phyloP scores from a whole-genome alignment of 805 yeast genomes.

The Isabelozyma rhagii region DNA sequence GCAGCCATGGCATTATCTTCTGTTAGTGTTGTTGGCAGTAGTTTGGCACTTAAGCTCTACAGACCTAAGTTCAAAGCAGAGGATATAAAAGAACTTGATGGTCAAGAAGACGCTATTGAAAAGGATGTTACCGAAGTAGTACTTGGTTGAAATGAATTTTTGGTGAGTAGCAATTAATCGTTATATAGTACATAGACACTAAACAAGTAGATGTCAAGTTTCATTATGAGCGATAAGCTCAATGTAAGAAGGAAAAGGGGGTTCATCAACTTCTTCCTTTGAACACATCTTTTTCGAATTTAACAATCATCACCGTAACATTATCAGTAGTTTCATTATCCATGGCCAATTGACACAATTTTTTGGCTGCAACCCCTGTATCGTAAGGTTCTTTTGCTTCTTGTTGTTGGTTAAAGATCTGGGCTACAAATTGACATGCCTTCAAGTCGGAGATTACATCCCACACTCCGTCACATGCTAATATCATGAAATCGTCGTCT shows the following conservation, averaged over 20 bases:
- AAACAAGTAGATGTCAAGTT: background rate
- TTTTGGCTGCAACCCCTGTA: conserved; percentile 65
- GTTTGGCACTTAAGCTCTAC: conserved; percentile 49
- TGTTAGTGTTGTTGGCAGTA: conserved; percentile 55
- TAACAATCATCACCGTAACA: conserved; percentile 87
- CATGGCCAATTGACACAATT: conserved; percentile 70
- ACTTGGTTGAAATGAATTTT: background rate
- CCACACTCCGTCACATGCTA: conserved; percentile 98
- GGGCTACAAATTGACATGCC: conserved; percentile 71
- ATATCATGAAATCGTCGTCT: conserved; percentile 73
- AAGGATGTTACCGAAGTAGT: conserved; percentile 4
- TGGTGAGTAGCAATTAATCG: background rate
- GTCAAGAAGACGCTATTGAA: conserved; percentile 4
- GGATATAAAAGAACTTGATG: conserved; percentile 4
- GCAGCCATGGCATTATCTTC: conserved; percentile 64
- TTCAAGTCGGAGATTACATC: conserved; percentile 84
- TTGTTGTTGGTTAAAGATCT: conserved; percentile 30
- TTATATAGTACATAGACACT: background rate
- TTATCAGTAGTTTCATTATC: conserved; percentile 83
- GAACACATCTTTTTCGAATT: conserved; percentile 47
- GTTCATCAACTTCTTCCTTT: conserved; percentile 7
- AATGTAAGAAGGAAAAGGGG: conserved; percentile 3
- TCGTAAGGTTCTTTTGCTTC: conserved; percentile 26
- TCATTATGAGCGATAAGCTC: background rate
- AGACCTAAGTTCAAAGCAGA: conserved; percentile 30